Evolutionary conservation across 176 grass and related monocot species (phyloP), one percentile per base, ranked within the genome.

Genomic region (Pontederia paniculata): DNA sequence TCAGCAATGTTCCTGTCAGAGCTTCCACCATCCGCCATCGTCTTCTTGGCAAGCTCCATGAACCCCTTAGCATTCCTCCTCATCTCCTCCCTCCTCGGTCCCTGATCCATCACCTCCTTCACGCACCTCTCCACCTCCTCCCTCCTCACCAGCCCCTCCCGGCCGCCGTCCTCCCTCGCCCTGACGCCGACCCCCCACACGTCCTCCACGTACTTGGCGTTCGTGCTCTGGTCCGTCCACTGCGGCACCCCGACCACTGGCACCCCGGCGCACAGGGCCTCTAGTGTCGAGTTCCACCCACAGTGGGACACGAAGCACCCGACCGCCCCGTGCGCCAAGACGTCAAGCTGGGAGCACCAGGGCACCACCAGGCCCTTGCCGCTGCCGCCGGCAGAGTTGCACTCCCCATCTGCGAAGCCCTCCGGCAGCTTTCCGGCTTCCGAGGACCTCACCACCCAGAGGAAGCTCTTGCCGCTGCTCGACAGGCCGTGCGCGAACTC

Each of bases 221-320:
- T 70, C 66, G 25, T 70, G 43, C 51, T 19, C 44, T 70, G 66
- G 28, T 70, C 66, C 20, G 66, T 54, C 66, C 45, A 54, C 37
- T 16, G 23, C 49, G 31, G 31, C 48, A 69, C 12, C 8, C 21
- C 47, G 10, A 69, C 50, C 52, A 57, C 56, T 9, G 50, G 49
- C 50, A 55, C 50, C 8, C 66, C 66, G 17, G 19, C 54, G 25
- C 48, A 10, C 14, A 69, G 1, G 8, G 18, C 69, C 20, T 72
- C 69, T 9, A 72, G 13, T 11, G 44, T 50, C 46, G 69, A 72
- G 44, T 72, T 72, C 69, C 69, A 72, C 5, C 69, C 69, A 9
- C 55, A 72, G 48, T 72, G 69, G 17, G 55, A 60, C 43, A 71
- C 10, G 43, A 71, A 71, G 17, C 68, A 71, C 0, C 68, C 68